These are phyloP conservation scores for Cercospora citrullina DNA, from an alignment of 2,329 filamentous ascomycete species.

Conservation along the genomic window DNA sequence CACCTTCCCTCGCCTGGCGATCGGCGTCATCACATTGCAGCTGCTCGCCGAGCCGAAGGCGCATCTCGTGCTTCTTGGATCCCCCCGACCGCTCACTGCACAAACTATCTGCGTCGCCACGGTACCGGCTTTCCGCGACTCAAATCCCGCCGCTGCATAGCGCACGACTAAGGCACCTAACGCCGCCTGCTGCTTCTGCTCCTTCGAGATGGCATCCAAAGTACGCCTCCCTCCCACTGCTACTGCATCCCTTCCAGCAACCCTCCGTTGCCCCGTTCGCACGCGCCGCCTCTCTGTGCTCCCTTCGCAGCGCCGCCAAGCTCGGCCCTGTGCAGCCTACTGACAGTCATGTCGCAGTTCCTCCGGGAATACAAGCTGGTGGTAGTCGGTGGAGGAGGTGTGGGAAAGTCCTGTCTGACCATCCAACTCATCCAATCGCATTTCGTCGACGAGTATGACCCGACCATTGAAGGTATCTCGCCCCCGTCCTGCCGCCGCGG, in stretches of 20 bases:
- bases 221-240: constrained; percentile 25
- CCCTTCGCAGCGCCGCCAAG: constrained; percentile 4
- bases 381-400: constrained; percentile 95
- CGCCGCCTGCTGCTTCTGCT: not conserved
- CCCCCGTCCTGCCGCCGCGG: constrained; percentile 1
- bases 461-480: constrained; percentile 89
- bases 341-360: constrained; percentile 42
- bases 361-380: constrained; percentile 64
- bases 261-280: constrained; percentile 15
- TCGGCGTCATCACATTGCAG: constrained; percentile 6
- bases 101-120: constrained; percentile 5
- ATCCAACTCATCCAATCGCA: constrained; percentile 82
- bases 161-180: constrained; percentile 7
- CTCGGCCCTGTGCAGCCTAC: constrained; percentile 15
- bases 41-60: constrained; percentile 3
- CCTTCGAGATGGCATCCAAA: constrained; percentile 39
- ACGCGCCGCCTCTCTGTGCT: constrained; percentile 10
- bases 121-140: constrained; percentile 15
- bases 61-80: not conserved
- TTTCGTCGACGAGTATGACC: constrained; percentile 99
- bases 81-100: not conserved
- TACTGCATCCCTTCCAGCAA: not conserved
- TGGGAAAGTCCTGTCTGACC: constrained; percentile 98
- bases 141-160: constrained; percentile 12
- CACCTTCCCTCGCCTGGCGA: not conserved